Base-by-base conservation (phyloP, 2,329 filamentous ascomycete genomes). In the Fusarium gaditjirri region DNA sequence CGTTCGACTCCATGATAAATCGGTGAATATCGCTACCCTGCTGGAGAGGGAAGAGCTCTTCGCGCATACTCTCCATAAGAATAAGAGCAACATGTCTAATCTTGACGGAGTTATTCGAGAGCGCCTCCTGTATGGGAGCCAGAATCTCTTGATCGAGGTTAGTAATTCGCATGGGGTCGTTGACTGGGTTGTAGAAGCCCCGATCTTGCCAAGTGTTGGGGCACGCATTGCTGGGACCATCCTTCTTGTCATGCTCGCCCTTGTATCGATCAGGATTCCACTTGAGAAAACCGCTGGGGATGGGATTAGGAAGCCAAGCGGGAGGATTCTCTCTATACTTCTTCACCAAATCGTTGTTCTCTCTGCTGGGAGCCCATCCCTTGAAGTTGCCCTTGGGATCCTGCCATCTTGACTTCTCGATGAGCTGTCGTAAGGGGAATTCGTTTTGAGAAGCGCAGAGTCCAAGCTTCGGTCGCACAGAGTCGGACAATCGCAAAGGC, bases 21-120 rank as follows among this genome's bases (percentile, higher is more conserved):
- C 80, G 73, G 56, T 79, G 81, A 16, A 85, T 81, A 23, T 81
- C 72, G 25, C 80, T 82, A 3, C 78, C 78, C 58, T 82, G 81
- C 29, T 83, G 82, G 13, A 86, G 68, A 1, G 84, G 84, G 59
- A 85, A 86, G 8, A 85, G 79, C 49, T 85, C 83, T 19, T 81
- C 81, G 8, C 84, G 80, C 11, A 83, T 84, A 57, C 83, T 85
- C 67, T 85, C 84, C 38, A 86, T 78, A 16, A 84, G 80, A 31
- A 85, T 61, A 19, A 85, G 72, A 44, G 85, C 76, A n/a, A 85
- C 73, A 55, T 85, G 83, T 59, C 83, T 83, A 52, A 85, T 84
- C 43, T 80, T 79, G 19, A 84, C 74, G 23, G 69, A 71, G 35
- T 61, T 71, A 8, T 75, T 70, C 3, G 65, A 65, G 4, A 82